Evolutionary conservation across 2,329 filamentous ascomycete genomes (phyloP), one percentile per base, ranked within the genome.

Genomic region (Blastomyces parvus): DNA sequence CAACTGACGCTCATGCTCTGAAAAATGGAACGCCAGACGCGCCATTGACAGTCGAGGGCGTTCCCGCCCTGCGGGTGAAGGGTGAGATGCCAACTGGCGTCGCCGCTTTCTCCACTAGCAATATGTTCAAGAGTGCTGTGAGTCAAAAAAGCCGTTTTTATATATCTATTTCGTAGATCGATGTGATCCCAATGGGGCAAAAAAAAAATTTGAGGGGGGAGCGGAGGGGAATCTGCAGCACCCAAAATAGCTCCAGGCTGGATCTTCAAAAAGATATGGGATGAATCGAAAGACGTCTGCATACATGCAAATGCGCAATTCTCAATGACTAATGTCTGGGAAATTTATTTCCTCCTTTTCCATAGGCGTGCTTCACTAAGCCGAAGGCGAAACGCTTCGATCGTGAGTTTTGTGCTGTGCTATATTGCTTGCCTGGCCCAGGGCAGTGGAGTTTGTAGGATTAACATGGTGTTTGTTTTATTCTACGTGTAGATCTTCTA

Each of bases 351-450:
- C 30, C 25, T n/a, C n/a, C 14, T 17, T 22, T 33, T 25, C 58
- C 61, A 61, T 76, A 77, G 74, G 70, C 69, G 44, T 78, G 75
- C 63, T 75, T 74, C 65, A 74, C 82, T 25, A 92, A 93, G 72
- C 88, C 89, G 3, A 87, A 86, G 71, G 89, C 93, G 2, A 91
- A 88, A 74, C 80, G 86, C 74, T 97, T 90, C 88, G 89, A 96
- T 72, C 84, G 90, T 95, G 79, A 79, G 89, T 85, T 56, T n/a
- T n/a, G n/a, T n/a, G n/a, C n/a, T n/a, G 8, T 22, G 11, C 59
- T 33, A 30, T 44, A 30, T 17, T 22, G 1, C 61, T 1, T 48
- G 4, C 19, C 17, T 33, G 33, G 2, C 19, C n/a, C 22, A 4
- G 33, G 2, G 58, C 7, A 14, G 30, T 30, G 25, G 11, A 50